Evolutionary conservation across 139 green algal genomes (phyloP).

Genomic region (Chlorella sp.): DNA sequence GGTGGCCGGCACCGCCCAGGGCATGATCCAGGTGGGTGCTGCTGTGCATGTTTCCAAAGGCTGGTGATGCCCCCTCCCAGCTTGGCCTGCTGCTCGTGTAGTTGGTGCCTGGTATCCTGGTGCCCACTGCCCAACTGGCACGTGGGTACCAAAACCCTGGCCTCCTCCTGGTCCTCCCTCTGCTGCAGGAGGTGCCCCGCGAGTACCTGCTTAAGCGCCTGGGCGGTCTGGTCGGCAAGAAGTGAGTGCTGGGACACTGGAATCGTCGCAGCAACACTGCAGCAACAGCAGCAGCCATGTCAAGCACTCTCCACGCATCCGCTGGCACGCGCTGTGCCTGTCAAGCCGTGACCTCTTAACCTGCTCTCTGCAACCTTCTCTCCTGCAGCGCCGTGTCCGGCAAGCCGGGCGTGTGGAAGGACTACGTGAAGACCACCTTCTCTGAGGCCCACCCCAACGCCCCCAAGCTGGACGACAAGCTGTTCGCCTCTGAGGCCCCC

Average conservation of each 20-base stretch:
- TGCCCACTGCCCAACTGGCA: too few species aligned
- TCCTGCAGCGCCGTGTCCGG: background rate
- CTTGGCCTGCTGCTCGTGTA: too few species aligned
- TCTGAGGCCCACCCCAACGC: constrained; percentile 15
- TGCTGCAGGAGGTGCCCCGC: constrained; percentile 3
- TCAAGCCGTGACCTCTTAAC: background rate
- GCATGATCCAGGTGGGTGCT: constrained; percentile 5
- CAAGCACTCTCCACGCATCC: too few species aligned
- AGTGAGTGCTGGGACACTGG: background rate
- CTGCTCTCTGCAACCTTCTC: background rate
- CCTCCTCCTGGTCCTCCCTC: background rate
- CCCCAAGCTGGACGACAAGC: constrained; percentile 22
- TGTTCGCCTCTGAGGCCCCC: background rate
- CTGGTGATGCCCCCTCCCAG: too few species aligned
- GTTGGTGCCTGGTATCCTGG: too few species aligned
- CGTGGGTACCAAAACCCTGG: too few species aligned
- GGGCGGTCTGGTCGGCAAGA: constrained; percentile 8
- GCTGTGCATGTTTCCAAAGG: background rate
- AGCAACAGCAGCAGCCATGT: too few species aligned
- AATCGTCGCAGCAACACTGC: background rate
- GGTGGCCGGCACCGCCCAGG: background rate
- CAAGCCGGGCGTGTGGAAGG: background rate
- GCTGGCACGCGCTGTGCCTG: too few species aligned
- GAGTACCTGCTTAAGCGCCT: constrained; percentile 17
- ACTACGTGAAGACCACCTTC: constrained; percentile 22